Conservation (phyloP, 2,329 filamentous ascomycete species). For the Aureobasidium sp. region DNA sequence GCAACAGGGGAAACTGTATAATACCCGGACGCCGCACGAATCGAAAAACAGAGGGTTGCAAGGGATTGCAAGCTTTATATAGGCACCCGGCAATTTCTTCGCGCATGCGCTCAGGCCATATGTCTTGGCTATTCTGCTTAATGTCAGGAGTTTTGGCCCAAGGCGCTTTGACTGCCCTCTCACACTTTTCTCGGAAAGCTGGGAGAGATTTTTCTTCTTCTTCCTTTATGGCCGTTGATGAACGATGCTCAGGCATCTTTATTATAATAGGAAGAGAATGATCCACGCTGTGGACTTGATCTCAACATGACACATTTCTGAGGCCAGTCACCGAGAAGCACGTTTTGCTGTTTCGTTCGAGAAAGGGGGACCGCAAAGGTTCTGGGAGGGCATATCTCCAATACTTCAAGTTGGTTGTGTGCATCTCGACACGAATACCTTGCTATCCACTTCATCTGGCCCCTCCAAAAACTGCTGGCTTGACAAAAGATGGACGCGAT, state of each 20-base stretch:
- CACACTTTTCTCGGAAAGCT: neutral
- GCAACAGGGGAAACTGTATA: constrained; percentile 27
- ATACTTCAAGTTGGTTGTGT: neutral
- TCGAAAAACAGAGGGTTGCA: constrained; percentile 15
- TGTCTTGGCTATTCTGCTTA: neutral
- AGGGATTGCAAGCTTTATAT: constrained; percentile 11
- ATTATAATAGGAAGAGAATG: constrained; percentile 17
- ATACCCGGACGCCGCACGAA: constrained; percentile 27
- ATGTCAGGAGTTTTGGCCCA: neutral
- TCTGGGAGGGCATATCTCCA: neutral
- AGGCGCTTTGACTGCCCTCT: neutral
- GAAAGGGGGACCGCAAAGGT: neutral
- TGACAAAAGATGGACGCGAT: neutral
- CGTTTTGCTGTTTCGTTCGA: neutral
- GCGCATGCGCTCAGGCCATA: neutral
- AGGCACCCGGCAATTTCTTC: neutral
- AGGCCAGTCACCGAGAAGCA: constrained; percentile 12
- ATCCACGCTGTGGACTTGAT: constrained; percentile 14
- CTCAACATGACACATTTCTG: constrained; percentile 16
- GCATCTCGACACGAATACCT: neutral
- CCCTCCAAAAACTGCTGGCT: neutral
- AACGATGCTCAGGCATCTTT: constrained; percentile 14
- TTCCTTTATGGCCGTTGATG: constrained; percentile 14
- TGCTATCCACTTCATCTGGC: neutral
- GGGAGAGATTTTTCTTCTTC: neutral